A percentile compares a stretch with the other conserved stretches of the same genome.
Evolutionary conservation across 495 filamentous ascomycete genomes (phyloP).

Genomic region (Daldinia concentrica): DNA sequence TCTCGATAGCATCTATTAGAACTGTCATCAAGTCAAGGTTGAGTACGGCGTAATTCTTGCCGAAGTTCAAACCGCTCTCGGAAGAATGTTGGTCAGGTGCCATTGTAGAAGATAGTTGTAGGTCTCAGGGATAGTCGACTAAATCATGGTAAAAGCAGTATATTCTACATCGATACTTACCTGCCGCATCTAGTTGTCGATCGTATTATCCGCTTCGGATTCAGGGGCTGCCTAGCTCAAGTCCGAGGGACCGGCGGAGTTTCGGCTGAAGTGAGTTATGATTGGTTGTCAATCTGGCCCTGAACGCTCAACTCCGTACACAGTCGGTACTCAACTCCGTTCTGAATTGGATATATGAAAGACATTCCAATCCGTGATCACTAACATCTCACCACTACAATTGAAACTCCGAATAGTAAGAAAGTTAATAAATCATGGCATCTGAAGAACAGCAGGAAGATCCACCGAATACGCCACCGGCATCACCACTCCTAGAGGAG

Average conservation of each 20-base stretch:
- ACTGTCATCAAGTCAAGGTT: slow-evolving; percentile 58
- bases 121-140: not conserved
- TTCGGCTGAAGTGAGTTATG: not conserved
- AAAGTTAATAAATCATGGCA: slow-evolving; percentile 9
- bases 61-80: slow-evolving; percentile 41
- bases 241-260: not conserved
- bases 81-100: not conserved
- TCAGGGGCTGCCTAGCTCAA: slow-evolving; percentile 13
- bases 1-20: slow-evolving; percentile 47
- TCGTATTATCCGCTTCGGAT: slow-evolving; percentile 4
- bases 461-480: not conserved
- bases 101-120: not conserved
- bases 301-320: slow-evolving; percentile 19
- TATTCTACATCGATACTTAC: not conserved
- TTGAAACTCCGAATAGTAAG: not conserved
- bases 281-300: not conserved
- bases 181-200: not conserved
- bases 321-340: slow-evolving; percentile 28
- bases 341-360: slow-evolving; percentile 17
- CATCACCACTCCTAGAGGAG: slow-evolving; percentile 23
- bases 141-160: not conserved
- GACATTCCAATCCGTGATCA: not conserved
- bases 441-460: slow-evolving; percentile 1
- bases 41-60: slow-evolving; percentile 53
- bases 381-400: not conserved